Evolutionary conservation across 1,284 basidiomycete species (phyloP).

Genomic region (Ganoderma sp.): DNA sequence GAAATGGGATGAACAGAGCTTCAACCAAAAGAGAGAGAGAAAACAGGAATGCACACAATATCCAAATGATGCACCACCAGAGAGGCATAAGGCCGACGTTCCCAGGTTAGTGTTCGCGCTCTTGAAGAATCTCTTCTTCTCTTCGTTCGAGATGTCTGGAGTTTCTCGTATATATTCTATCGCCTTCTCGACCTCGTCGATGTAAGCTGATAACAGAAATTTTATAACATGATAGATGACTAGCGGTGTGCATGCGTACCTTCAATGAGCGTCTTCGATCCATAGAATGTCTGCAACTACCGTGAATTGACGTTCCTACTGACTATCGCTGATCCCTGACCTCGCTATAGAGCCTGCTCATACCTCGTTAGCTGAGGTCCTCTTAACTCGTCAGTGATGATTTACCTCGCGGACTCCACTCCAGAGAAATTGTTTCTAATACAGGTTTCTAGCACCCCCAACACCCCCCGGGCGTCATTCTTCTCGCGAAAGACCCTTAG

Average conservation of each 20-base stretch:
- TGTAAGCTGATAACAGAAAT: conserved; percentile 60
- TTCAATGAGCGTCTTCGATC: conserved; percentile 89
- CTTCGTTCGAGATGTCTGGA: conserved; percentile 77
- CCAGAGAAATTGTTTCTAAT: conserved; percentile 95
- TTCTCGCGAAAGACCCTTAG: conserved; percentile 66
- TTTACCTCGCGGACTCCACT: conserved; percentile 81
- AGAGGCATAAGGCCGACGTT: conserved; percentile 89
- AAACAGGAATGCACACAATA: conserved; percentile 66
- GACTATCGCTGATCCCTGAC: conserved; percentile 47
- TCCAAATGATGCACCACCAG: conserved; percentile 93
- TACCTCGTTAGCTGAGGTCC: background rate
- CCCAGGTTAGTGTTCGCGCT: conserved; percentile 90
- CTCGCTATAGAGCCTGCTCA: conserved; percentile 82
- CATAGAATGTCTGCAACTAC: conserved; percentile 77
- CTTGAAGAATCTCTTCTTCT: conserved; percentile 94
- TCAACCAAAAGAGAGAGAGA: background rate
- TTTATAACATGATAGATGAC: background rate
- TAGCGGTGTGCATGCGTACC: conserved; percentile 46
- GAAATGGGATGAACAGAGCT: background rate
- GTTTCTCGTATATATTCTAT: conserved; percentile 79
- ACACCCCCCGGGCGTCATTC: conserved; percentile 83
- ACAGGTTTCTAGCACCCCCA: conserved; percentile 92
- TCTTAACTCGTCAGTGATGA: background rate
- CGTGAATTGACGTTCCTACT: background rate
- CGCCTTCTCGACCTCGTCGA: conserved; percentile 78